Evolutionary conservation across 2,329 filamentous ascomycete genomes (phyloP), one percentile per base, ranked within the genome.

Genomic region (Diplodia corticola): DNA sequence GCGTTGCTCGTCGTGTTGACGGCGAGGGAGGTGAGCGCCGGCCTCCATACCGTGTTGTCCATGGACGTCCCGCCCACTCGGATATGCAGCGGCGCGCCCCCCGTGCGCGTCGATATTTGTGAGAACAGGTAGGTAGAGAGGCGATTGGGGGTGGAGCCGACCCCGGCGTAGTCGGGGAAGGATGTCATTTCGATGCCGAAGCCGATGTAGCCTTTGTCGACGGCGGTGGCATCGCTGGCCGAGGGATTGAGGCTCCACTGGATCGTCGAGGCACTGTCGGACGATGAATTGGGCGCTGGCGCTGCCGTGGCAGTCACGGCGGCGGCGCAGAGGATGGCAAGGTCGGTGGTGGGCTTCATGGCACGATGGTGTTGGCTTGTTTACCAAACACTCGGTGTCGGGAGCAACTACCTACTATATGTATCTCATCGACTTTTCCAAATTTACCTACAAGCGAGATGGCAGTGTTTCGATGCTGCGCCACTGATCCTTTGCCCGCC

Each of bases 131-230:
- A 55, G 51, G 1, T 1, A 12, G 30, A 35, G 28, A 53, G 9
- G 4, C 3, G 15, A 17, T 53, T 53, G 15, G 22, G 24, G 1
- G 15, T 40, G 12, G 24, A 3, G 26, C 9, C 3, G 24, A 5
- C 13, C 4, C 50, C 50, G 9, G 30, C n/a, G 13, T 55, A 55
- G 51, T 55, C 51, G 15, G 51, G 51, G 30, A 55, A 55, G 30
- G 30, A 37, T n/a, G 37, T 55, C 30, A 37, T 37, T 15, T 55
- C 51, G 51, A 55, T 55, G 30, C 51, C 51, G 30, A 55, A 55
- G 20, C 51, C 51, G 20, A 55, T 37, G 51, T 22, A 55, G 30
- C 30, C 51, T 24, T 55, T 20, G 30, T 55, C 10, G n/a, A 55
- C 51, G 28, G 50, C 9, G 1, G 15, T 20, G 6, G 28, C 17